These are phyloP conservation scores for Scutellaria barbata DNA, from an alignment of 257 asterid species.

Conservation along the genomic window DNA sequence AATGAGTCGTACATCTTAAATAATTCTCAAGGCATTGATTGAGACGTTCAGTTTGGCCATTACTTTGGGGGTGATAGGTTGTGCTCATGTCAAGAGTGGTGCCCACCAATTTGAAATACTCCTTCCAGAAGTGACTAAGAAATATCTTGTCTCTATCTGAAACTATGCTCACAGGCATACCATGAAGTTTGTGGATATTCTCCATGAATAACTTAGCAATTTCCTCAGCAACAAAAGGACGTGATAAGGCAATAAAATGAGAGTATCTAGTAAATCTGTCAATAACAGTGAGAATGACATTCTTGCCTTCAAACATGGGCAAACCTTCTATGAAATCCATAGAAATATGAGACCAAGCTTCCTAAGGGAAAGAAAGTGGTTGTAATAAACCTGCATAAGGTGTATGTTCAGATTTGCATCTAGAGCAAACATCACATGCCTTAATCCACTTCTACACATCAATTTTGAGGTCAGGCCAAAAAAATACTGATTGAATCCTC, in stretches of 20 bases:
- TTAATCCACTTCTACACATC: too few relatives aligned
- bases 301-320: not conserved
- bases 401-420: too few relatives aligned
- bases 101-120: not conserved
- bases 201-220: not conserved
- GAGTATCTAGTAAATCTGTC: not conserved
- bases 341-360: not conserved
- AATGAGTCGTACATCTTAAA: too few relatives aligned
- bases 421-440: too few relatives aligned
- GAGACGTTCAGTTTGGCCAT: not conserved
- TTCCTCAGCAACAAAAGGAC: not conserved
- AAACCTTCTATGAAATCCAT: slow-evolving; percentile 11
- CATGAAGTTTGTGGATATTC: not conserved
- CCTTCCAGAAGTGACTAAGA: not conserved
- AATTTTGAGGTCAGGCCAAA: too few relatives aligned
- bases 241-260: not conserved
- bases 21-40: not conserved
- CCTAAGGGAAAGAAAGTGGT: too few relatives aligned
- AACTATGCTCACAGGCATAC: not conserved
- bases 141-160: not conserved
- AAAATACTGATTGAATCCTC: too few relatives aligned
- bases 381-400: too few relatives aligned
- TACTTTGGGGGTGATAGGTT: not conserved
- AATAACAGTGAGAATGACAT: not conserved
- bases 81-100: not conserved